These are phyloP conservation scores for Fusarium udum DNA, from an alignment of 2,329 filamentous ascomycete species.

Conservation along the genomic window DNA sequence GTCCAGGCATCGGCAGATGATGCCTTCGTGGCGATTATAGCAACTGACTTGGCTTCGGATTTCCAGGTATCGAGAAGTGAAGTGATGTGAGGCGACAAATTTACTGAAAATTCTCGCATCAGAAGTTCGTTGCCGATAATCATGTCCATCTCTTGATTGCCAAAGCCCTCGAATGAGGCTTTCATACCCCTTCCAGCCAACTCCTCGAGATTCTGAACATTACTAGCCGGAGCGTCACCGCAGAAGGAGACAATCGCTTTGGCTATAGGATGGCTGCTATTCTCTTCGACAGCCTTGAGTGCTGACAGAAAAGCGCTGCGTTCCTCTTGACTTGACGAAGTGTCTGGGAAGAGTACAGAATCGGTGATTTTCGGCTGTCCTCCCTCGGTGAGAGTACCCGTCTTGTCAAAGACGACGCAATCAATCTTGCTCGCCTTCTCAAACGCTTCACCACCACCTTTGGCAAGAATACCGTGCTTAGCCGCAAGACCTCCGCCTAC, in stretches of 20 bases:
- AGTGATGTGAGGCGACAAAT: conserved; percentile 49
- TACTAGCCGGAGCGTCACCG: conserved; percentile 47
- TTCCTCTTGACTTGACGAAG: conserved; percentile 30
- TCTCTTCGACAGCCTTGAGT: conserved; percentile 71
- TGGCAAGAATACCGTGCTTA: conserved; percentile 81
- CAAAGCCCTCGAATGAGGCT: conserved; percentile 52
- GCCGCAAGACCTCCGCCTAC: conserved; percentile 84
- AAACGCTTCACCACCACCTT: conserved; percentile 86
- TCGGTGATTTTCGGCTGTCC: conserved; percentile 77
- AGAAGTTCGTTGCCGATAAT: conserved; percentile 78
- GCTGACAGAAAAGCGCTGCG: conserved; percentile 58
- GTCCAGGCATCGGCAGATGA: conserved; percentile 49
- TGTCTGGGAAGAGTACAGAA: conserved; percentile 52
- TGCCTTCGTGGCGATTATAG: conserved; percentile 61
- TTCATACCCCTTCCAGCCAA: conserved; percentile 76
- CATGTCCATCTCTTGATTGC: conserved; percentile 54
- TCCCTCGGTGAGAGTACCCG: conserved; percentile 79
- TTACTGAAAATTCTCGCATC: conserved; percentile 62
- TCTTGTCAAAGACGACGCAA: conserved; percentile 89
- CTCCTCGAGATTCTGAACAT: conserved; percentile 65
- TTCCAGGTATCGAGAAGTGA: conserved; percentile 66
- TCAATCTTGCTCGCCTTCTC: conserved; percentile 83
- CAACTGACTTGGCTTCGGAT: conserved; percentile 69
- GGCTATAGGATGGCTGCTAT: conserved; percentile 79
- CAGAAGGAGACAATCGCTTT: conserved; percentile 75